These are phyloP conservation scores for Neonectria faginata DNA, from an alignment of 2,329 filamentous ascomycete genomes.

Conservation along the genomic window DNA sequence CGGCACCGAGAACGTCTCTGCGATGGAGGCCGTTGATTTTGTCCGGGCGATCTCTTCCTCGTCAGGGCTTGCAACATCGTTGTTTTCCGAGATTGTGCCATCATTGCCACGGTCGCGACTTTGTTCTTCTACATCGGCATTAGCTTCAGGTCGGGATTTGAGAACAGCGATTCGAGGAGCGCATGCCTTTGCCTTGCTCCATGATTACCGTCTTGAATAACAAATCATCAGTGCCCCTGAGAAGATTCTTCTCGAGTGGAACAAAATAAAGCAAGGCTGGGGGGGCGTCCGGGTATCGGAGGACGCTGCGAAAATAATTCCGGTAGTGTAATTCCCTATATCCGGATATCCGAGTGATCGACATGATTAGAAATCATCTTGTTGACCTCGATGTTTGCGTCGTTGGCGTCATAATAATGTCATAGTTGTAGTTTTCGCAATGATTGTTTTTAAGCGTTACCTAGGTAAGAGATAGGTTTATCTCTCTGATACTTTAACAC, in stretches of 20 bases:
- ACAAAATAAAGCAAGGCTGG: not conserved
- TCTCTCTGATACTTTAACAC: too few relatives aligned
- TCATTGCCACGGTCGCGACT: not conserved
- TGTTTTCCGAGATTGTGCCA: not conserved
- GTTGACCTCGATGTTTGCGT: too few relatives aligned
- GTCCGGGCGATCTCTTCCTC: slow-evolving; percentile 29
- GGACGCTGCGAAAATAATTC: not conserved
- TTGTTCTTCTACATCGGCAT: not conserved
- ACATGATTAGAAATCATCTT: not conserved
- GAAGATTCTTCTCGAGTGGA: not conserved
- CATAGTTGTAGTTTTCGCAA: too few relatives aligned
- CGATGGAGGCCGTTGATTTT: slow-evolving; percentile 39
- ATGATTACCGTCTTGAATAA: not conserved
- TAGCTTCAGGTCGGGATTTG: not conserved
- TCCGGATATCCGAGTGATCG: not conserved
- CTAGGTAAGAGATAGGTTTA: too few relatives aligned
- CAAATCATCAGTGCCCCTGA: not conserved
- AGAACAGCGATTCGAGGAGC: not conserved
- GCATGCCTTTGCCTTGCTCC: not conserved
- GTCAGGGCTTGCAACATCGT: not conserved
- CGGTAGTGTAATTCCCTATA: not conserved
- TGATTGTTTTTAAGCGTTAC: too few relatives aligned
- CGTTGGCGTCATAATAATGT: too few relatives aligned
- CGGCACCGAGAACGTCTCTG: slow-evolving; percentile 34
- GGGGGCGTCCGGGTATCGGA: not conserved